A percentile compares a stretch with the other conserved stretches of the same genome.
Conservation (phyloP, 768 basidiomycete species). For the Russula ochroleuca region DNA sequence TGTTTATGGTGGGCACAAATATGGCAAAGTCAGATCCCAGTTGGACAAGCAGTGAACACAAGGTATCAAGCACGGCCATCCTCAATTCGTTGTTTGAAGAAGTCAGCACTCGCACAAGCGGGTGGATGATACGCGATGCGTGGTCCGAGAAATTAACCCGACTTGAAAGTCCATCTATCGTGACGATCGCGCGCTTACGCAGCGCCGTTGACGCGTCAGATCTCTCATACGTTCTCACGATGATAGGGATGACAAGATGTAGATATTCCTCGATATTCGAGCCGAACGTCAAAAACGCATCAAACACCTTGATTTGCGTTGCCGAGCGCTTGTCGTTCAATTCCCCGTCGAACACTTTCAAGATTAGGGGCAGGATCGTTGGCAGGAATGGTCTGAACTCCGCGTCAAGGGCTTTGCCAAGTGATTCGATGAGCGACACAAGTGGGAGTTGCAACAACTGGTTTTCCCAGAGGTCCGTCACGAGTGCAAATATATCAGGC, state of each 20-base stretch:
- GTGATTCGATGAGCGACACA: conserved; percentile 86
- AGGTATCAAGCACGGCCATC: conserved; percentile 83
- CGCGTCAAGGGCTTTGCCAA: conserved; percentile 90
- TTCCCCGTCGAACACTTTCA: conserved; percentile 91
- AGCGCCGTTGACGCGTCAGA: conserved; percentile 66
- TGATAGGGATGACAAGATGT: conserved; percentile 92
- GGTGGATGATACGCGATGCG: conserved; percentile 94
- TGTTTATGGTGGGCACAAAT: conserved; percentile 95
- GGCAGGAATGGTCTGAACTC: conserved; percentile 97
- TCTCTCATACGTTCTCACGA: conserved; percentile 87
- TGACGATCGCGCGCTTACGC: conserved; percentile 85
- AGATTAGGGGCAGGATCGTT: conserved; percentile 78
- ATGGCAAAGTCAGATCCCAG: conserved; percentile 96
- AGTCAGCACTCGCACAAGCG: conserved; percentile 82
- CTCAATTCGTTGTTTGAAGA: conserved; percentile 72
- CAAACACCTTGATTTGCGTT: conserved; percentile 87
- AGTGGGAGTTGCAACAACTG: conserved; percentile 81
- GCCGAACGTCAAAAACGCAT: conserved; percentile 93
- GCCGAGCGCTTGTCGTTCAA: conserved; percentile 69
- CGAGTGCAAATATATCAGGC: conserved; percentile 75
- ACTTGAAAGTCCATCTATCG: conserved; percentile 83
- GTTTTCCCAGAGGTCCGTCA: conserved; percentile 90
- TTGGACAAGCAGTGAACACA: conserved; percentile 89
- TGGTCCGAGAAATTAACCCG: conserved; percentile 98
- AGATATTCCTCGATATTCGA: conserved; percentile 96